Base-by-base conservation (phyloP, 495 filamentous ascomycete genomes). In the Amorphotheca resinae region DNA sequence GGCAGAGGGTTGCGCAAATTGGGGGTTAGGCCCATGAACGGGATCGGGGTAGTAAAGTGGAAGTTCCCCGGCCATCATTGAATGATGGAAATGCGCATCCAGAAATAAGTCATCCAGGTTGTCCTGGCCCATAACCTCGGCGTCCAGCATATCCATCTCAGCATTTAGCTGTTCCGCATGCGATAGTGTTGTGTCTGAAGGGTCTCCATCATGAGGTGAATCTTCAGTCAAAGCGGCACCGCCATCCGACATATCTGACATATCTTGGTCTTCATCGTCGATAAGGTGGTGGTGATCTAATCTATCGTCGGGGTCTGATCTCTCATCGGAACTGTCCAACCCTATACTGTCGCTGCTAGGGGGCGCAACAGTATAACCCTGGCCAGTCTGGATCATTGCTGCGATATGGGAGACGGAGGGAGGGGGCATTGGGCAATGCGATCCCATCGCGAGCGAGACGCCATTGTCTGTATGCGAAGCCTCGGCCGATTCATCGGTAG, bases 191-290 rank as follows among this genome's bases (percentile, higher is more conserved):
- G 47, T 42, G 25, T 5, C 11, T 5, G 25, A 28, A 5, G 11
- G 25, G 5, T 5, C 5, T 11, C 11, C 25, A 5, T 28, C 25
- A 28, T 5, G 25, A 11, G 25, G 5, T 5, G 11, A 5, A 28
- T 28, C 5, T 11, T 28, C 25, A 9, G 41, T 46, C 17, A 52
- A 41, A 3, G 31, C 22, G 6, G 39, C 46, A 12, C 49, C 53
- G 15, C 40, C 46, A 12, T 51, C 48, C 15, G 41, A 45, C 52
- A 55, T 51, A n/a, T n/a, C n/a, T n/a, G 41, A 45, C 52, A 55
- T 51, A 16, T 52, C 46, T 42, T 44, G 34, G 30, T 55, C 49
- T 21, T 52, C 53, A 28, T 55, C 52, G 21, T 14, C 23, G n/a
- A n/a, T n/a, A 9, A 33, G 25, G 25, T 46, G 20, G n/a, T 43